phyloP scores from a whole-genome alignment of 108 stramenopile species.

The Conticribra weissflogii region DNA sequence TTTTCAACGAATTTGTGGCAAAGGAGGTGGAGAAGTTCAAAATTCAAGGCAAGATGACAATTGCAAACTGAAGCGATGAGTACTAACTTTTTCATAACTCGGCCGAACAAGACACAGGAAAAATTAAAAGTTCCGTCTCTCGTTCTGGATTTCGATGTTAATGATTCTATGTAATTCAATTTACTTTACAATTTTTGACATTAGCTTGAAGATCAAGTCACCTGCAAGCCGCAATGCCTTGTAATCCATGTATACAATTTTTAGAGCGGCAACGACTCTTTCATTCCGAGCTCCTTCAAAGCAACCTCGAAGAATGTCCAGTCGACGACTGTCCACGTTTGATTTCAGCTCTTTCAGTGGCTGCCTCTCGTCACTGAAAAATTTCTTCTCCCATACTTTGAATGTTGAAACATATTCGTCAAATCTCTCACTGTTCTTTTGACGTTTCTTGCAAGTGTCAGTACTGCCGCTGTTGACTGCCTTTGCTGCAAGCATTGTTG shows the following conservation, averaged over 20 bases:
- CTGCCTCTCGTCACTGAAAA: slow-evolving; percentile 18
- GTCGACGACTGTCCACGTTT: slow-evolving; percentile 21
- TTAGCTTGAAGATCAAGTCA: slow-evolving; percentile 78
- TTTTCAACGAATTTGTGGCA: slow-evolving; percentile 40
- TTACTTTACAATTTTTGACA: slow-evolving; percentile 52
- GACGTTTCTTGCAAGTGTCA: slow-evolving; percentile 31
- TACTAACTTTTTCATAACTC: too few relatives aligned
- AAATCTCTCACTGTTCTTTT: slow-evolving; percentile 62
- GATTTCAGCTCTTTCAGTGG: background rate
- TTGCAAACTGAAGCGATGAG: too few relatives aligned
- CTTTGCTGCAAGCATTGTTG: slow-evolving; percentile 29
- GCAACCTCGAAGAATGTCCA: slow-evolving; percentile 80
- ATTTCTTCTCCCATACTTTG: slow-evolving; percentile 65
- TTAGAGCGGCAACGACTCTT: slow-evolving; percentile 72
- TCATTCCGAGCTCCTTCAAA: slow-evolving; percentile 78
- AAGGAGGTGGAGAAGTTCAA: slow-evolving; percentile 44
- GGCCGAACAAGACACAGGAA: too few relatives aligned
- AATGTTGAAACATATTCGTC: slow-evolving; percentile 77
- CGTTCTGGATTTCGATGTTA: too few relatives aligned
- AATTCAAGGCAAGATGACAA: slow-evolving; percentile 40
- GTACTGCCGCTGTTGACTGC: slow-evolving; percentile 33
- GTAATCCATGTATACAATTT: slow-evolving; percentile 83
- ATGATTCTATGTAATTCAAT: background rate
- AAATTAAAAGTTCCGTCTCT: too few relatives aligned
- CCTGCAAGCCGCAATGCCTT: slow-evolving; percentile 74